Conservation (phyloP, 805 yeast genomes). For the Maudiozyma barnettii region DNA sequence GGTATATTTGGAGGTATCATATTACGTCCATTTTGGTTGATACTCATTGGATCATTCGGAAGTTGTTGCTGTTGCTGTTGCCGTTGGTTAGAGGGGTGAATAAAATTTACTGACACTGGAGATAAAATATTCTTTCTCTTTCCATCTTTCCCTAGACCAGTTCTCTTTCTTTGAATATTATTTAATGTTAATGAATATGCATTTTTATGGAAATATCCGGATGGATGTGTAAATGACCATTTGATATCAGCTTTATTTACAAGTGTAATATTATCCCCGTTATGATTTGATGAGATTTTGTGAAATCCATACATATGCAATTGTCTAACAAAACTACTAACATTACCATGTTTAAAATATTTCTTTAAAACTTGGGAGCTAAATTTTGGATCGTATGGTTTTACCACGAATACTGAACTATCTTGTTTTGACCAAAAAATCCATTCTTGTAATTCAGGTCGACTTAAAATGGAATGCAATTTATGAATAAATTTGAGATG, state of each 20-base stretch:
- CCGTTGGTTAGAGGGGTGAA: conserved; percentile 4
- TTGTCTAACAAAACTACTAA: conserved; percentile 87
- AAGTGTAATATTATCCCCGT: conserved; percentile 2
- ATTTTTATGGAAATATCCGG: conserved; percentile 18
- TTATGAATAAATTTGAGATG: conserved; percentile 24
- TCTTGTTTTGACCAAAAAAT: conserved; percentile 22
- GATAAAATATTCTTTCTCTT: conserved; percentile 25
- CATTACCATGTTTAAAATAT: conserved; percentile 89
- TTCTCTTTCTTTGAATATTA: conserved; percentile 25
- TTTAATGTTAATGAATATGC: conserved; percentile 16
- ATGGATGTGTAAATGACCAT: conserved; percentile 28
- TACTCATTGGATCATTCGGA: neutral
- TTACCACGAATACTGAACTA: conserved; percentile 15
- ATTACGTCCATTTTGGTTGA: neutral
- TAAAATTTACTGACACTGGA: conserved; percentile 23
- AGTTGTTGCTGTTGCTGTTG: neutral
- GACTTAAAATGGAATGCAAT: conserved; percentile 21
- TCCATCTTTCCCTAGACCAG: conserved; percentile 26
- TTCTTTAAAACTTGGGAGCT: conserved; percentile 37
- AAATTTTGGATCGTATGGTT: conserved; percentile 23
- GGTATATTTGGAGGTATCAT: neutral
- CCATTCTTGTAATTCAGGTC: conserved; percentile 16
- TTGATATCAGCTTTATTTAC: conserved; percentile 8
- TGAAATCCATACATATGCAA: conserved; percentile 95
- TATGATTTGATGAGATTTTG: conserved; percentile 37